Evolutionary conservation across 1,284 basidiomycete species (phyloP), one percentile per base, ranked within the genome.

Genomic region (Exobasidium cylindrosporum): DNA sequence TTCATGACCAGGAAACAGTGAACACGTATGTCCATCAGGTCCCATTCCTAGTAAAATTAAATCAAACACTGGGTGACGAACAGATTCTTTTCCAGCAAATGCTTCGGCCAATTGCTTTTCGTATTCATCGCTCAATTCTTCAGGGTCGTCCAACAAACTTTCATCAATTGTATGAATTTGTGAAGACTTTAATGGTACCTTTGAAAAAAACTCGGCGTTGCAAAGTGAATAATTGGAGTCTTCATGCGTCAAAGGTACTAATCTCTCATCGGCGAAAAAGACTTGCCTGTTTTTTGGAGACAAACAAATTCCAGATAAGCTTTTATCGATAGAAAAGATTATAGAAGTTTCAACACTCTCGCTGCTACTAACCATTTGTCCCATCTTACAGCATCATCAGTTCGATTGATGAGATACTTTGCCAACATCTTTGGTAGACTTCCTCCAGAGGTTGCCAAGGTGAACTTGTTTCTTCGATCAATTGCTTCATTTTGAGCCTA

Each of bases 261-360:
- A 87, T 60, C 96, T 90, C 83, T 99, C 96, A 81, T 99, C 96
- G 57, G 89, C 92, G 81, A 97, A 98, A 83, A 90, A 99, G 74
- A 98, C 87, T 74, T 97, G 92, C 94, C 94, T 97, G 81, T 40
- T n/a, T n/a, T n/a, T n/a, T n/a, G n/a, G n/a, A n/a, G n/a, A n/a
- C n/a, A n/a, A n/a, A n/a, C n/a, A n/a, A n/a, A n/a, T n/a, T n/a
- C n/a, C n/a, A n/a, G n/a, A n/a, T n/a, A n/a, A n/a, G n/a, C n/a
- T n/a, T n/a, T n/a, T n/a, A n/a, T n/a, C n/a, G n/a, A n/a, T n/a
- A n/a, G n/a, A n/a, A n/a, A n/a, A n/a, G n/a, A n/a, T n/a, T n/a
- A n/a, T n/a, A n/a, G n/a, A n/a, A n/a, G n/a, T n/a, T n/a, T n/a
- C n/a, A n/a, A n/a, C n/a, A n/a, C n/a, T n/a, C n/a, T n/a, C n/a